Conservation (phyloP, 345 rosid species). For the Mallotus nudiflorus region DNA sequence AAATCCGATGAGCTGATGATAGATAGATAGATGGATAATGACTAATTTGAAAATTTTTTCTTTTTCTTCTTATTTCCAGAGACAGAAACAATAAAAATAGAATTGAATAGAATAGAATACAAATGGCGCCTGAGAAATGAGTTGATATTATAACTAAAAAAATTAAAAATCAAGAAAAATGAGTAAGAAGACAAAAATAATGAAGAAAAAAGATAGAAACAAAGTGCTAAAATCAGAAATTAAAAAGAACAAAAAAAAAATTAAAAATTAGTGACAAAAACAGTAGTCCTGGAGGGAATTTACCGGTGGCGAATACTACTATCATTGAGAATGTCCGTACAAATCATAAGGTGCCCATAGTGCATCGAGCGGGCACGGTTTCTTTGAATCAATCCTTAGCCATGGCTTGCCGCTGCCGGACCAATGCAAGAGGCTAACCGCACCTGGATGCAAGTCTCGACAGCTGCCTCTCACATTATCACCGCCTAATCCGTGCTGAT, state of each 20-base stretch:
- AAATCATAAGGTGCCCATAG: constrained; percentile 89
- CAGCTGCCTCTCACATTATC: constrained; percentile 93
- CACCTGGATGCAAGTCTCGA: constrained; percentile 85
- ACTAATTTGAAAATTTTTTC: no score
- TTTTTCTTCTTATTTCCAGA: constrained; percentile 23
- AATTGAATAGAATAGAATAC: constrained; percentile 27
- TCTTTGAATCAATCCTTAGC: constrained; percentile 78
- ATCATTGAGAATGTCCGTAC: constrained; percentile 47
- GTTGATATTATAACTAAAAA: constrained; percentile 15
- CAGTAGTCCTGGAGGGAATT: constrained; percentile 13
- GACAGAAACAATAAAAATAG: no score
- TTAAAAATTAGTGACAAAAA: constrained; percentile 6
- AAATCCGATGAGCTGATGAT: no score
- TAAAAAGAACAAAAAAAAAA: no score
- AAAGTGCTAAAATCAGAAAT: constrained; percentile 18
- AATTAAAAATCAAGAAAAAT: constrained; percentile 7
- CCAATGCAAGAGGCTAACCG: constrained; percentile 95
- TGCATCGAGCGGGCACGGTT: constrained; percentile 78
- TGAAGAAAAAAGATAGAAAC: constrained; percentile 2
- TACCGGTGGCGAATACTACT: constrained; percentile 25
- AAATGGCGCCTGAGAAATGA: constrained; percentile 35
- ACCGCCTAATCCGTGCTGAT: constrained; percentile 95
- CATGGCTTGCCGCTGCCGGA: constrained; percentile 99
- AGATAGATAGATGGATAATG: no score
- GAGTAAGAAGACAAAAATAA: constrained; percentile 1